Conservation (phyloP, 305 asterid species). For the Rubia peregrina region DNA sequence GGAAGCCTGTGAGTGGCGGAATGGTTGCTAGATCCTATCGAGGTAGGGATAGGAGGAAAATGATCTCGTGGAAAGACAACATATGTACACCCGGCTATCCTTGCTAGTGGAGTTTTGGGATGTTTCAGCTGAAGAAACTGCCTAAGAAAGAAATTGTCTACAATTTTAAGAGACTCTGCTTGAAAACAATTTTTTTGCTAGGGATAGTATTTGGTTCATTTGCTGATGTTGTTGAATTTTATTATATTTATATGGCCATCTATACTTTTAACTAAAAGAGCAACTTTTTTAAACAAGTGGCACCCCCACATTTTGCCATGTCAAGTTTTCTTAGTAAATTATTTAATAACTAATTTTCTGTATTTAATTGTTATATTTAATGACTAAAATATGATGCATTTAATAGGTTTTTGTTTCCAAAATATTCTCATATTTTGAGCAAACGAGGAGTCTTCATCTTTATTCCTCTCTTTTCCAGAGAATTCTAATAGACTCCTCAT, state of each 20-base stretch:
- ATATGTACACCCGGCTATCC: slow-evolving; percentile 74
- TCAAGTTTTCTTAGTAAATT: too few species aligned
- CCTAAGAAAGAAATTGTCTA: not conserved
- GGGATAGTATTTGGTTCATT: not conserved
- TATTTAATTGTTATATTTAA: too few species aligned
- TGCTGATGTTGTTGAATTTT: not conserved
- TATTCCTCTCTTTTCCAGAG: too few species aligned
- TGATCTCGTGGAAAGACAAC: slow-evolving; percentile 88
- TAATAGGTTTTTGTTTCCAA: too few species aligned
- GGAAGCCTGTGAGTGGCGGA: slow-evolving; percentile 66
- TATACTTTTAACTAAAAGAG: too few species aligned
- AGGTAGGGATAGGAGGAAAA: slow-evolving; percentile 85
- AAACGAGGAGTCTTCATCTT: too few species aligned
- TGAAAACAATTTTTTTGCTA: not conserved
- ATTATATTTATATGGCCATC: not conserved
- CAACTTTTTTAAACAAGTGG: too few species aligned
- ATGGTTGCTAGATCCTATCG: slow-evolving; percentile 65
- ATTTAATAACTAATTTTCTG: too few species aligned
- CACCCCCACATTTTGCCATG: too few species aligned
- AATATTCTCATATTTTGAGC: too few species aligned
- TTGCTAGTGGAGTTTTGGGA: slow-evolving; percentile 28
- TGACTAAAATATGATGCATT: too few species aligned
- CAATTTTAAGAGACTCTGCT: not conserved
- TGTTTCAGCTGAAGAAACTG: not conserved
- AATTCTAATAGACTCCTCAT: too few species aligned